These are phyloP conservation scores for Lojkania enalia DNA, from an alignment of 2,329 filamentous ascomycete species.

Conservation along the genomic window DNA sequence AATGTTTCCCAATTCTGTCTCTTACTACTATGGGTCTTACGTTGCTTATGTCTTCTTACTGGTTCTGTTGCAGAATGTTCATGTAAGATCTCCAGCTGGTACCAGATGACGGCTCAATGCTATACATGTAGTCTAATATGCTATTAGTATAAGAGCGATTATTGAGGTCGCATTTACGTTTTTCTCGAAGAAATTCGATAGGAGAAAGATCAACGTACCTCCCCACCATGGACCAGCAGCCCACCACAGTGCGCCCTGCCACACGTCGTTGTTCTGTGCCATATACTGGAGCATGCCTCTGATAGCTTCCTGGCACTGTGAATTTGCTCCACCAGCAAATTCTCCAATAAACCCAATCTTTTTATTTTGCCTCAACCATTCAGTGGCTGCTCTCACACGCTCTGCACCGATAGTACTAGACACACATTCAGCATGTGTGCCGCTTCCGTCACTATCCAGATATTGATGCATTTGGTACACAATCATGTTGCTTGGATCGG, in stretches of 20 bases:
- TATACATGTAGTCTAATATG: slow-evolving; percentile 47
- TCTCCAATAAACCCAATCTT: slow-evolving; percentile 56
- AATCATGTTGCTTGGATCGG: slow-evolving; percentile 54
- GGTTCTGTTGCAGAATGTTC: slow-evolving; percentile 14
- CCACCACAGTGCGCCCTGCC: slow-evolving; percentile 56
- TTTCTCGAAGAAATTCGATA: neutral
- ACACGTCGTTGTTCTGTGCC: slow-evolving; percentile 51
- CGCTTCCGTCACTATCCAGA: slow-evolving; percentile 53
- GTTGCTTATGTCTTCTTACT: too few relatives aligned
- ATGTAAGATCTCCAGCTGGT: slow-evolving; percentile 36
- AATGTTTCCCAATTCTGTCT: too few relatives aligned
- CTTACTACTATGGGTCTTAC: too few relatives aligned
- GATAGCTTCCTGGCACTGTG: slow-evolving; percentile 51
- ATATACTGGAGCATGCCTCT: slow-evolving; percentile 52
- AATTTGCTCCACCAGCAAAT: slow-evolving; percentile 56
- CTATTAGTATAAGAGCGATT: too few relatives aligned
- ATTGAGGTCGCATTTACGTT: too few relatives aligned
- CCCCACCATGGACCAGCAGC: slow-evolving; percentile 43
- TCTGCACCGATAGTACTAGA: slow-evolving; percentile 54
- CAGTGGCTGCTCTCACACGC: slow-evolving; percentile 49
- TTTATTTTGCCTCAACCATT: slow-evolving; percentile 53
- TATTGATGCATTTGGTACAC: slow-evolving; percentile 49
- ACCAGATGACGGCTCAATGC: slow-evolving; percentile 51
- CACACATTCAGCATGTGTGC: slow-evolving; percentile 53
- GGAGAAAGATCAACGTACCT: neutral